Evolutionary conservation across 352 stramenopile genomes (phyloP).

Genomic region (Sclerospora graminicola): DNA sequence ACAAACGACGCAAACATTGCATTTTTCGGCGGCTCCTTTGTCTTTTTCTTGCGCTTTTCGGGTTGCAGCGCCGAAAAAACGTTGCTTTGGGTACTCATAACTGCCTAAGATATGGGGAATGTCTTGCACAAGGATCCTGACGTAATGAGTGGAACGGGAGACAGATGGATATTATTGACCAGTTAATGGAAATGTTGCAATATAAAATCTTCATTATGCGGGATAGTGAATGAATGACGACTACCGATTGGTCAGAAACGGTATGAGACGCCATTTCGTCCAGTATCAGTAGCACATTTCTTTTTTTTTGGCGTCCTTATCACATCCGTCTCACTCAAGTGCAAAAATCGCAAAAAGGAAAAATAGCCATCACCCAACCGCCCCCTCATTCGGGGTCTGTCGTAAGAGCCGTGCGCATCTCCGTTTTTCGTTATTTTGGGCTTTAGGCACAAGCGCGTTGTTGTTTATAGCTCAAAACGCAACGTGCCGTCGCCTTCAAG

Average conservation of each 20-base stretch:
- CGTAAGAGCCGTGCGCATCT: slow-evolving; percentile 11
- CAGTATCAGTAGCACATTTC: no score
- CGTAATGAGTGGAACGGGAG: neutral
- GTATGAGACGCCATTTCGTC: no score
- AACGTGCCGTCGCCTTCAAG: slow-evolving; percentile 8
- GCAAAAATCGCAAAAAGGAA: slow-evolving; percentile 3
- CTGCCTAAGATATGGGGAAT: no score
- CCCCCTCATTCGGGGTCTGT: slow-evolving; percentile 20
- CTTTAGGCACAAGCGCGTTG: neutral
- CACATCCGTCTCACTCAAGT: no score
- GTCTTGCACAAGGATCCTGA: neutral
- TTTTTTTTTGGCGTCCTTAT: no score
- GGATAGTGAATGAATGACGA: neutral
- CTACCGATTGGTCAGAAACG: neutral
- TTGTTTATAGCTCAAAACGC: slow-evolving; percentile 13
- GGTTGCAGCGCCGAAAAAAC: slow-evolving; percentile 38
- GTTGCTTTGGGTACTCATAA: slow-evolving; percentile 26
- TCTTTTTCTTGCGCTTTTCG: slow-evolving; percentile 64
- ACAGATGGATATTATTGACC: neutral
- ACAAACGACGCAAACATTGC: slow-evolving; percentile 66
- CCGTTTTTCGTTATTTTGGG: slow-evolving; percentile 13
- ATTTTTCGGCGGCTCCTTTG: slow-evolving; percentile 26
- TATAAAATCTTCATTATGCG: neutral
- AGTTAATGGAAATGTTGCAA: no score
- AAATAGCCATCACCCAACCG: slow-evolving; percentile 23